Evolutionary conservation across 305 asterid species (phyloP).

Genomic region (Rubia peregrina): DNA sequence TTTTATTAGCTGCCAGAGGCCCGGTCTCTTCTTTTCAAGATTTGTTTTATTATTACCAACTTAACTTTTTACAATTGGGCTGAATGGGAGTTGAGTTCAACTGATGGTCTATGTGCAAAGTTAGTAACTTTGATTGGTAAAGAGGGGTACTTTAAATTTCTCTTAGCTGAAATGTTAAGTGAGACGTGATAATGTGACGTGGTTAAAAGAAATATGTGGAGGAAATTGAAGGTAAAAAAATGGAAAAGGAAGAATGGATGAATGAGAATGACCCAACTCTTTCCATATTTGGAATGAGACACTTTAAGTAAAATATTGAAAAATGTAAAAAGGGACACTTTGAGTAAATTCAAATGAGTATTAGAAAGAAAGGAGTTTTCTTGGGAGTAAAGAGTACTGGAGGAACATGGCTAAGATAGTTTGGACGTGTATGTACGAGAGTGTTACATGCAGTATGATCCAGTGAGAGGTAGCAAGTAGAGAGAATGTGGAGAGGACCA

Average conservation of each 20-base stretch:
- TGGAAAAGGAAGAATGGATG: no score
- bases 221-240: no score
- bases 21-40: background rate
- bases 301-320: background rate
- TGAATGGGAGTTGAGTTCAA: background rate
- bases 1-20: background rate
- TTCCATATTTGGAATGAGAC: background rate
- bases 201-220: no score
- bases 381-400: background rate
- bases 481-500: background rate
- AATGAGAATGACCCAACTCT: no score
- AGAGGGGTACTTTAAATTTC: background rate
- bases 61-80: background rate
- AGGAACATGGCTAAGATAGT: background rate
- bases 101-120: background rate
- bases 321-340: background rate
- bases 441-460: background rate
- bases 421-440: background rate
- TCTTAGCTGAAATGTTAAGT: background rate
- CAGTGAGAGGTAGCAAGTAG: background rate
- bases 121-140: background rate
- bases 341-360: background rate
- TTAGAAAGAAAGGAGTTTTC: background rate
- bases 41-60: background rate
- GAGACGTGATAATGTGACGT: no score